phyloP scores from a whole-genome alignment of 2,329 filamentous ascomycete genomes.

The Onygenales sp. region DNA sequence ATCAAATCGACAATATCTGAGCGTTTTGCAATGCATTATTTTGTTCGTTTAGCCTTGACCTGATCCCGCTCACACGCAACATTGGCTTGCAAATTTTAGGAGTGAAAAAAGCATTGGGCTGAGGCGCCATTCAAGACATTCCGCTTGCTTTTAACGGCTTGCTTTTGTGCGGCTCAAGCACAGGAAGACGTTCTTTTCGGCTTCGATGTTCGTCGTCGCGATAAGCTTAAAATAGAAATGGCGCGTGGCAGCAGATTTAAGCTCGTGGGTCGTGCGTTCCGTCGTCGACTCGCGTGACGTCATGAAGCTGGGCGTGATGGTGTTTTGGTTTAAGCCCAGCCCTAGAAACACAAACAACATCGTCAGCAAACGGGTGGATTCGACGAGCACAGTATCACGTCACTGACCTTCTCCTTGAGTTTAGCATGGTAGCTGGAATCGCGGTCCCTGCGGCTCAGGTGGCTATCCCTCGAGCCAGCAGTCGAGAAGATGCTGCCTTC shows the following conservation, averaged over 20 bases:
- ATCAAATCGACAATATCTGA: too few species aligned
- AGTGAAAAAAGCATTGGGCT: too few species aligned
- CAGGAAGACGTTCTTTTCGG: too few species aligned
- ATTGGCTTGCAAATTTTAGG: too few species aligned
- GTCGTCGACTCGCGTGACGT: not conserved
- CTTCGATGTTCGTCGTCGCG: not conserved
- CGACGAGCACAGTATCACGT: not conserved
- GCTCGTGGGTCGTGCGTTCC: not conserved
- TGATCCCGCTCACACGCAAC: too few species aligned
- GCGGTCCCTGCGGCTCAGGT: conserved; percentile 51
- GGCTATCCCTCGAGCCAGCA: conserved; percentile 54
- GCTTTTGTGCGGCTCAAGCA: too few species aligned
- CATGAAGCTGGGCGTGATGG: not conserved
- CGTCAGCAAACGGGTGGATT: not conserved
- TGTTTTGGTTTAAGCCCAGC: not conserved
- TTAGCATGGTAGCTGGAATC: conserved; percentile 51
- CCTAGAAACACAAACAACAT: not conserved
- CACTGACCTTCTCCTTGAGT: conserved; percentile 31
- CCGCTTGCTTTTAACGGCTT: too few species aligned
- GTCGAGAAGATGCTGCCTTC: conserved; percentile 62
- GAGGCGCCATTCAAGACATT: too few species aligned
- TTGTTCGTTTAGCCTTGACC: too few species aligned
- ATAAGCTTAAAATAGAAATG: not conserved
- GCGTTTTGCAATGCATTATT: too few species aligned
- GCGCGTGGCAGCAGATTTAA: not conserved